Base-by-base conservation (phyloP, 2,329 filamentous ascomycete species). In the Zymoseptoria pseudotritici region DNA sequence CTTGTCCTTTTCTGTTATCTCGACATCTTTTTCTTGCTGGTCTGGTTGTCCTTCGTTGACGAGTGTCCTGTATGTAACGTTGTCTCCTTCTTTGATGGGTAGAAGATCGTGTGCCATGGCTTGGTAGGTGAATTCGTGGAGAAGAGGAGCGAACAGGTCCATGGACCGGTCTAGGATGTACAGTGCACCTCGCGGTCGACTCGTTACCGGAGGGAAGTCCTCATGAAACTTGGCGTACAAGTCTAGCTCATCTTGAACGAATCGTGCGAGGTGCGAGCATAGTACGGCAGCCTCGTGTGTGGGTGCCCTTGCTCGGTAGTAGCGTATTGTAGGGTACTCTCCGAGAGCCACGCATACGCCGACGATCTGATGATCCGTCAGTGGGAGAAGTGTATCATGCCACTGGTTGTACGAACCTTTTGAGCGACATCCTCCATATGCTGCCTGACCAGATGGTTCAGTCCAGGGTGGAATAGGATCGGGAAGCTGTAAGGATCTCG, bases 51-150 rank as follows among this genome's bases (percentile, higher is more conserved):
- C 90, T 67, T 91, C 85, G 65, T 96, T 94, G 63, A 94, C 80
- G 1, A 83, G 79, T 56, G 91, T 92, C 66, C 86, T 87, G 72
- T 92, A 99, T 0, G 88, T 91, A 9, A 95, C 83, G 73, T 94
- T 96, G 65, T 96, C 91, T 22, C 84, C 87, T 57, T 97, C 94
- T 68, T 89, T 86, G 70, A 99, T 91, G 0, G 89, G 88, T 29
- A 99, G 78, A 8, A 99, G 79, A 72, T 99, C 94, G 74, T 97
- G 90, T 3, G 91, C 93, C 93, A 99, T 97, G 55, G 94, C 91
- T 75, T 99, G 94, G 73, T 97, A 99, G 11, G 94, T 97, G 72
- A 99, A 97, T 70, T 99, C 94, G 75, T 99, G 94, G 3, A 97
- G 72, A 10, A 97, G 77, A 1, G 94, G 94, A 0, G 93, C 87